These are phyloP conservation scores for Hygrophoropsis aurantiaca DNA, from an alignment of 768 basidiomycete genomes.

Conservation along the genomic window DNA sequence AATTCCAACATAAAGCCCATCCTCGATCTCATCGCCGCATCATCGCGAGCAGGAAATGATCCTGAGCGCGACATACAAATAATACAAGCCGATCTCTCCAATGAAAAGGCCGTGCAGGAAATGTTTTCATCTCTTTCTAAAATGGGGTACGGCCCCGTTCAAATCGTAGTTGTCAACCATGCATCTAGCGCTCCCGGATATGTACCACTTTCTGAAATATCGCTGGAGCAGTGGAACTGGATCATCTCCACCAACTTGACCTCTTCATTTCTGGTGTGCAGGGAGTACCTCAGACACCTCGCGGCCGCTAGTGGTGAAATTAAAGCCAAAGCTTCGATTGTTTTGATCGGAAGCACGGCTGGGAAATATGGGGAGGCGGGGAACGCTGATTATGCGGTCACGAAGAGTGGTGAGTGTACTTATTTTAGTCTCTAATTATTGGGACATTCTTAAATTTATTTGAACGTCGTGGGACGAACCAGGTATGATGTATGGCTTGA, in stretches of 20 bases:
- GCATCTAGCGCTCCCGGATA: conserved; percentile 48
- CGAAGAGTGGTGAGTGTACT: conserved; percentile 62
- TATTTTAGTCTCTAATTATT: background rate
- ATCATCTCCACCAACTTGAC: conserved; percentile 67
- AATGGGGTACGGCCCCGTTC: conserved; percentile 46
- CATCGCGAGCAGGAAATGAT: conserved; percentile 29
- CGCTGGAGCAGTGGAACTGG: conserved; percentile 59
- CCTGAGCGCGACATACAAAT: conserved; percentile 26
- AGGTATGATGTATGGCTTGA: conserved; percentile 76
- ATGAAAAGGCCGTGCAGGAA: conserved; percentile 50
- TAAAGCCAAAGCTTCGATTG: conserved; percentile 57
- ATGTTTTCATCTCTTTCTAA: conserved; percentile 46
- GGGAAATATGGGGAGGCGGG: conserved; percentile 73
- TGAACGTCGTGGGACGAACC: background rate
- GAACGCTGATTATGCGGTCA: conserved; percentile 66
- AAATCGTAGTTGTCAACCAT: conserved; percentile 63
- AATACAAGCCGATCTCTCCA: conserved; percentile 56
- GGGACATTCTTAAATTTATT: too few relatives aligned
- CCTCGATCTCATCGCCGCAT: conserved; percentile 37
- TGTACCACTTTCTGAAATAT: conserved; percentile 54
- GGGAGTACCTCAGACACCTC: conserved; percentile 56
- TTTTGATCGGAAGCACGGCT: conserved; percentile 69
- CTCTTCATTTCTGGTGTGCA: conserved; percentile 63
- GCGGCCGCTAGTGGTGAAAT: conserved; percentile 33
- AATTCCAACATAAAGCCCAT: conserved; percentile 50